Evolutionary conservation across 2,329 filamentous ascomycete genomes (phyloP).

Genomic region (Fusarium burgessii): DNA sequence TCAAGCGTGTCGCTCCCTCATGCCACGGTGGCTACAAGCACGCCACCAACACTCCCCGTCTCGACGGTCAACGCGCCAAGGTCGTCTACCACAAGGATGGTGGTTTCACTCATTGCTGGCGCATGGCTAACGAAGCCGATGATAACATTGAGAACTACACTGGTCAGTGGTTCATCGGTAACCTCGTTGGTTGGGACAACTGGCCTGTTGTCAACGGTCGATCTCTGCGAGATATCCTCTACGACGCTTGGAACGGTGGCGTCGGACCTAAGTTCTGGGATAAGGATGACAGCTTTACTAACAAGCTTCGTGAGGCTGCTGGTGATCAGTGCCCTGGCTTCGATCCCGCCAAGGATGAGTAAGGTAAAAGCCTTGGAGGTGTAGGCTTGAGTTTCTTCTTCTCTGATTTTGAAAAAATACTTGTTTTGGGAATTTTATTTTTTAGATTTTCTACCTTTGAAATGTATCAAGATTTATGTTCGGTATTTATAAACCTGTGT

Average conservation of each 20-base stretch:
- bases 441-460: too few relatives aligned
- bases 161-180: slow-evolving; percentile 51
- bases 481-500: too few relatives aligned
- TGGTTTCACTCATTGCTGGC: slow-evolving; percentile 51
- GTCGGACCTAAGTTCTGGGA: slow-evolving; percentile 28
- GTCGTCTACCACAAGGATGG: slow-evolving; percentile 56
- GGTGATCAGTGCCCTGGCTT: slow-evolving; percentile 25
- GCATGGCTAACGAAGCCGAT: slow-evolving; percentile 46
- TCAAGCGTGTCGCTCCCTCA: slow-evolving; percentile 27
- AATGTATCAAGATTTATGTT: too few relatives aligned
- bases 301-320: slow-evolving; percentile 19
- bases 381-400: not conserved
- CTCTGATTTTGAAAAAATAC: too few relatives aligned
- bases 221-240: slow-evolving; percentile 15
- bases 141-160: slow-evolving; percentile 50
- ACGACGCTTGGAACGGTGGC: slow-evolving; percentile 20
- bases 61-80: slow-evolving; percentile 48
- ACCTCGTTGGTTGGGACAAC: slow-evolving; percentile 39
- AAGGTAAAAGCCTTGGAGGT: fast-evolving
- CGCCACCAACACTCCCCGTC: slow-evolving; percentile 8
- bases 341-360: slow-evolving; percentile 18
- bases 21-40: slow-evolving; percentile 20
- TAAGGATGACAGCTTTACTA: slow-evolving; percentile 4
- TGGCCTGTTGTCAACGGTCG: slow-evolving; percentile 40
- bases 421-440: too few relatives aligned